These are phyloP conservation scores for Circinella minor DNA, from an alignment of 371 early-diverging fungal species.

Conservation along the genomic window DNA sequence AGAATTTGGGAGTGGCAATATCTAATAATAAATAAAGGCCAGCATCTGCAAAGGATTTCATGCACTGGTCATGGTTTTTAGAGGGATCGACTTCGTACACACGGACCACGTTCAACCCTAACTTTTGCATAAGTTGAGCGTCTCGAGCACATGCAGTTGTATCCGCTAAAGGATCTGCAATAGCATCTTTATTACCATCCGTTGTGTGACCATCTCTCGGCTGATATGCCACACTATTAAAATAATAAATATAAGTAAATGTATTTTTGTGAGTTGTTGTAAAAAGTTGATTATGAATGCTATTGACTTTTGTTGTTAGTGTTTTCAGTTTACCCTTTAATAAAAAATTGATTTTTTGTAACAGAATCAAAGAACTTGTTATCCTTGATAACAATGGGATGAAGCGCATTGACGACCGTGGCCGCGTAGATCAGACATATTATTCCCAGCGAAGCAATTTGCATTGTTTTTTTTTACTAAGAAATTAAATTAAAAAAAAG, in stretches of 20 bases:
- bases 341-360: slow-evolving; percentile 76
- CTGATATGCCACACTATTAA: slow-evolving; percentile 70
- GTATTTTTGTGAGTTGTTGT: neutral
- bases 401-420: slow-evolving; percentile 38
- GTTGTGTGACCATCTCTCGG: slow-evolving; percentile 50
- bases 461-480: neutral
- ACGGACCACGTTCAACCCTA: slow-evolving; percentile 78
- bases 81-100: slow-evolving; percentile 78
- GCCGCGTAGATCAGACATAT: slow-evolving; percentile 5
- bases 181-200: slow-evolving; percentile 4
- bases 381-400: slow-evolving; percentile 72
- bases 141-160: slow-evolving; percentile 69
- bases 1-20: slow-evolving; percentile 64
- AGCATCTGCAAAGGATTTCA: slow-evolving; percentile 69
- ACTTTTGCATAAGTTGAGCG: slow-evolving; percentile 65
- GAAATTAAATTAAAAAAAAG: neutral
- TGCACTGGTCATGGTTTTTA: slow-evolving; percentile 74
- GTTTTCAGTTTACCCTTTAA: slow-evolving; percentile 64
- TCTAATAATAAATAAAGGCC: slow-evolving; percentile 80
- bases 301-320: neutral
- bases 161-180: slow-evolving; percentile 69
- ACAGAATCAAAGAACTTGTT: slow-evolving; percentile 74
- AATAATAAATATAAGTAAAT: too few relatives aligned
- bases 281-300: too few relatives aligned
- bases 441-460: slow-evolving; percentile 1